Evolutionary conservation across 2,329 filamentous ascomycete genomes (phyloP), one percentile per base, ranked within the genome.

Genomic region (Talaromyces sp.): DNA sequence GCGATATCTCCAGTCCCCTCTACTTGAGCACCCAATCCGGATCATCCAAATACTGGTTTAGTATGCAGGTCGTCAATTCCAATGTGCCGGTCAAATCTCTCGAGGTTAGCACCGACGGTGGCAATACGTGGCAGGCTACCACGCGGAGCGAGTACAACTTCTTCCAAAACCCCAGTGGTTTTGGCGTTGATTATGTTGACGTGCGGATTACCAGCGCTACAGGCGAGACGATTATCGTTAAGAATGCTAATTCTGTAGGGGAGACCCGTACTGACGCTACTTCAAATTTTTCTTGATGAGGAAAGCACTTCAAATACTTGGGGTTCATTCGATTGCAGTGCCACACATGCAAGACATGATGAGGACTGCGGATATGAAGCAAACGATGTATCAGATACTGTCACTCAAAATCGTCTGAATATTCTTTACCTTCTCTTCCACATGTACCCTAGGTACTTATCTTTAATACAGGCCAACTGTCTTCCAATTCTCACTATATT

Each of bases 51-150:
- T 81, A 81, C 73, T 86, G 84, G 83, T 86, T 87, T 77, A 81
- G 80, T 57, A 87, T 87, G 81, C 88, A 90, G 74, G 86, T 89
- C 50, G 80, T 88, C 70, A 89, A 89, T 75, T 77, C 84, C 70
- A 88, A 87, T 72, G 79, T 84, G 66, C 80, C 82, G 16, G 81
- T 89, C 47, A 70, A 78, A 62, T 81, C 77, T 67, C 79, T 90
- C 27, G 86, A 89, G 69, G 86, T 89, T 65, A 86, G 84, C 65
- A 85, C 81, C 19, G 83, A 90, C 70, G 81, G 84, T 11, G 87
- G 87, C 19, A 80, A 70, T 62, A 85, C 83, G 14, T 90, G 87
- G 87, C 74, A 83, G 73, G 59, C 72, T n/a, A 88, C 87, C 0
- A 79, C 77, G 2, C 79, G 87, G 57, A 74, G 80, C 64, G 74